A percentile compares a stretch with the other conserved stretches of the same genome.
Evolutionary conservation across 257 asterid genomes (phyloP).

Genomic region (Galeopsis tetrahit): DNA sequence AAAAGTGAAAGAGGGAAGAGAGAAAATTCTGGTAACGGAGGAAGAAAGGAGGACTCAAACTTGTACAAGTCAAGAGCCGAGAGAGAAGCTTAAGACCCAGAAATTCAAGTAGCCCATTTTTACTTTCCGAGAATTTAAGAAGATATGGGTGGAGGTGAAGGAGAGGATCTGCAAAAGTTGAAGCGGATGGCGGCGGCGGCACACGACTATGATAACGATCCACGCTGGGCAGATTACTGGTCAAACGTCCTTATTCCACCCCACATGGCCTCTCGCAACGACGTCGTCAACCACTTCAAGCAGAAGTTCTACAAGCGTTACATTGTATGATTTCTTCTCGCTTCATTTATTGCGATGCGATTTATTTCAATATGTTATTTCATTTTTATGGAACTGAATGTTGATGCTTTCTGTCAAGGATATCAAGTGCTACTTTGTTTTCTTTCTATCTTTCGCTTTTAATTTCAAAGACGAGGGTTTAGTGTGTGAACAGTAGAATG

Average conservation of each 20-base stretch:
- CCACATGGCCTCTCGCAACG: slow-evolving; percentile 77
- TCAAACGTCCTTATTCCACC: slow-evolving; percentile 94
- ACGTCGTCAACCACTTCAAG: slow-evolving; percentile 85
- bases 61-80: slow-evolving; percentile 19
- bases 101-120: background rate
- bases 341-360: slow-evolving; percentile 8
- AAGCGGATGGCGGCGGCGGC: slow-evolving; percentile 84
- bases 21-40: slow-evolving; percentile 5
- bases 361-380: slow-evolving; percentile 2
- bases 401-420: slow-evolving; percentile 22
- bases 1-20: background rate
- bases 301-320: slow-evolving; percentile 93
- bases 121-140: background rate
- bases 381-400: background rate
- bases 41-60: background rate
- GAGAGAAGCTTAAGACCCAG: background rate
- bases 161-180: slow-evolving; percentile 78
- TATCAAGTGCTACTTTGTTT: too few species aligned
- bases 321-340: slow-evolving; percentile 48
- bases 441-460: background rate
- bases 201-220: slow-evolving; percentile 82
- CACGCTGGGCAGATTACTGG: slow-evolving; percentile 95
- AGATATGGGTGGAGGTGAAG: slow-evolving; percentile 69
- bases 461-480: background rate
- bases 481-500: slow-evolving; percentile 21